Base-by-base conservation (phyloP, 768 basidiomycete genomes). In the Rhodocollybia butyracea region DNA sequence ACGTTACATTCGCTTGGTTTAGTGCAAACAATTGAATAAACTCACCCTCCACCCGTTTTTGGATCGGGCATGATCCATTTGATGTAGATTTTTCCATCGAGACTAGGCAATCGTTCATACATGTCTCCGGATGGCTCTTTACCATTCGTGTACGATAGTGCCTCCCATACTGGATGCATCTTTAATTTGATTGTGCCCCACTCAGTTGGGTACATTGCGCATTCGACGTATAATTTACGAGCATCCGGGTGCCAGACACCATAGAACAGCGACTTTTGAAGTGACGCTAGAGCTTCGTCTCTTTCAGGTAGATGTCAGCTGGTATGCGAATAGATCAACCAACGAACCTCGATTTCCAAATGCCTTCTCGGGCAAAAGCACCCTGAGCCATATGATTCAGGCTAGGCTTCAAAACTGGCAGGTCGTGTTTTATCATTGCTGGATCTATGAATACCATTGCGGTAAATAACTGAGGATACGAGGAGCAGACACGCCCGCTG, bases 361-460 rank as follows among this genome's bases (percentile, higher is more conserved):
- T 66, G 11, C 79, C 75, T 32, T 87, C 79, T 24, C 93, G 76
- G 7, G 64, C 59, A 21, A 93, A 67, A 2, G 89, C 84, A 6
- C 76, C 79, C 1, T 60, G 36, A 1, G 76, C 64, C 6, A 79
- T 62, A 15, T 55, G 52, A 13, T 21, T 67, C 54, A 26, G 58
- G 53, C 5, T 59, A 51, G 12, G 50, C 34, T 45, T 57, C 59
- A 30, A 55, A 38, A 5, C 55, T 32, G 69, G 70, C 42, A 70
- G 32, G 15, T 50, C 67, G 39, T 72, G 65, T 26, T 61, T 64
- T 1, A 59, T 48, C 31, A 90, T 82, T 63, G 94, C 82, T 0
- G 94, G 91, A 65, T 97, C 94, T 27, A 94, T 68, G 21, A 95
- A 76, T 34, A 91, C 70, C 38, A 96, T 70, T 0, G 82, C 80